Evolutionary conservation across 2,329 filamentous ascomycete species (phyloP).

Genomic region (Beauveria caledonica): DNA sequence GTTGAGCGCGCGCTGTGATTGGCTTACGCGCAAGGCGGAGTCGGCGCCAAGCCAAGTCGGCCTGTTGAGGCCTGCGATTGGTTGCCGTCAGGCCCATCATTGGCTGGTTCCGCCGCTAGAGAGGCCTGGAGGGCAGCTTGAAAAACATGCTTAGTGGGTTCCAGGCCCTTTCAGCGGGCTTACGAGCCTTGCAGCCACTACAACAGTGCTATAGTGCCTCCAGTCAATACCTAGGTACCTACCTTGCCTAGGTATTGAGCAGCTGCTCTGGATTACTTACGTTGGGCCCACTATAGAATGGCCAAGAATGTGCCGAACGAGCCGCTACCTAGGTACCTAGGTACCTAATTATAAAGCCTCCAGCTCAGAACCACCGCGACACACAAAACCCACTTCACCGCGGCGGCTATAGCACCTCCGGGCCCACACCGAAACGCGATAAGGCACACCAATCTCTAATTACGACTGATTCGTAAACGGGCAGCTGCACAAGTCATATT

Average conservation of each 20-base stretch:
- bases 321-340: no score
- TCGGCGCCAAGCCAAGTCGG: conserved; percentile 4
- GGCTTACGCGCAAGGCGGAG: conserved; percentile 7
- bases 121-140: background rate
- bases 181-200: background rate
- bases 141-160: background rate
- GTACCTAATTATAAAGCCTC: background rate
- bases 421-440: conserved; percentile 9
- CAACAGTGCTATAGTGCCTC: background rate
- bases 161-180: background rate
- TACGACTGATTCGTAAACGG: background rate
- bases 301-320: background rate
- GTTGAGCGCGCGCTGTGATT: conserved; percentile 1
- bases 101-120: conserved; percentile 4
- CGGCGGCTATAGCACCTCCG: conserved; percentile 5
- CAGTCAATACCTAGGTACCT: no score
- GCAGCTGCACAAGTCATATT: background rate
- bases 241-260: no score
- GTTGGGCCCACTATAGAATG: background rate
- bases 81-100: background rate
- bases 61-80: background rate
- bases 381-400: background rate
- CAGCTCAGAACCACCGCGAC: background rate
- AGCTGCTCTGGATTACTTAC: no score
- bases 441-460: background rate